These are phyloP conservation scores for Suillus placidus DNA, from an alignment of 768 basidiomycete genomes.

Conservation along the genomic window DNA sequence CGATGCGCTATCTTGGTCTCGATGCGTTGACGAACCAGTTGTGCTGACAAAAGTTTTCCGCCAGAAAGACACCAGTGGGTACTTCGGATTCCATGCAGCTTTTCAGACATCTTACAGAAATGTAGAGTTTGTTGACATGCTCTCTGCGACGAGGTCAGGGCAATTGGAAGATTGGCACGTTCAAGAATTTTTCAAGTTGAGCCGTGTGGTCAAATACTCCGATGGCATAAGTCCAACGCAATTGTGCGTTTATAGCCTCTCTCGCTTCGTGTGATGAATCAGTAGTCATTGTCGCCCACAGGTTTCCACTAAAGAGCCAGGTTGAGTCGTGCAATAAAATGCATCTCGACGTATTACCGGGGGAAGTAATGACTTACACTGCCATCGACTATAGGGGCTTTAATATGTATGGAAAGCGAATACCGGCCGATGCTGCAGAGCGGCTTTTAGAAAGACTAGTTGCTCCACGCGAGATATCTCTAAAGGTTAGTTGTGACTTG, in stretches of 20 bases:
- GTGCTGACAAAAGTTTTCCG: conserved; percentile 69
- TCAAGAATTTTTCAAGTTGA: conserved; percentile 64
- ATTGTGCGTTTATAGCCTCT: conserved; percentile 49
- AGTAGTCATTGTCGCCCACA: conserved; percentile 5
- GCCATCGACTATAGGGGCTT: conserved; percentile 50
- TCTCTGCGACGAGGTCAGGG: conserved; percentile 98
- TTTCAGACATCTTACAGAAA: not conserved
- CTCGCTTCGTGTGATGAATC: not conserved
- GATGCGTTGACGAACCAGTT: conserved; percentile 49
- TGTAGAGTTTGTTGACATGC: conserved; percentile 88
- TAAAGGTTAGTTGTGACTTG: conserved; percentile 45
- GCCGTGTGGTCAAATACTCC: conserved; percentile 65
- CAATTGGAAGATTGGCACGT: conserved; percentile 65
- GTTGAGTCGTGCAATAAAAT: conserved; percentile 29
- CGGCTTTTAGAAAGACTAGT: conserved; percentile 50
- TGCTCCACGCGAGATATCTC: conserved; percentile 44
- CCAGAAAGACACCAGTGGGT: conserved; percentile 60
- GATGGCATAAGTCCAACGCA: conserved; percentile 90
- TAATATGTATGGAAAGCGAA: conserved; percentile 39
- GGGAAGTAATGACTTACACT: conserved; percentile 35
- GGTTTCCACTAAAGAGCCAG: conserved; percentile 31
- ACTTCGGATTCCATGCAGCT: not conserved
- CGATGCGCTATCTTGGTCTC: conserved; percentile 61
- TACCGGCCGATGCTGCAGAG: conserved; percentile 32
- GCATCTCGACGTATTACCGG: conserved; percentile 26